Conservation (phyloP, 371 early-diverging fungal genomes). For the Mucor saturninus region DNA sequence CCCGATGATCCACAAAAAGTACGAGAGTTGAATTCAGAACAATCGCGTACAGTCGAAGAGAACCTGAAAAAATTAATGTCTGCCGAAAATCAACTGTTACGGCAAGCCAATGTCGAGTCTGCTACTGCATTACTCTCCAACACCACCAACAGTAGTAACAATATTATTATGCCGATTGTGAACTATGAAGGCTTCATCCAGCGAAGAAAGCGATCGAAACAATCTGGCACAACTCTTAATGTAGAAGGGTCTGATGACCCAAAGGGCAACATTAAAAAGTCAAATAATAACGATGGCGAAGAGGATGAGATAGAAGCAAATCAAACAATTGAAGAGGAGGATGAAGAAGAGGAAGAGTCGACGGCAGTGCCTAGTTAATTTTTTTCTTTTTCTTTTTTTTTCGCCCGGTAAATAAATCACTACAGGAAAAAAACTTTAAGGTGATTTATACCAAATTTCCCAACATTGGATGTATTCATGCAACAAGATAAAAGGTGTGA, state of each 20-base stretch:
- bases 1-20: conserved; percentile 67
- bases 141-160: conserved; percentile 3
- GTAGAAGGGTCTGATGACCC: conserved; percentile 28
- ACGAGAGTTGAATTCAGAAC: conserved; percentile 63
- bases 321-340: neutral
- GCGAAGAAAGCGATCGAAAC: conserved; percentile 46
- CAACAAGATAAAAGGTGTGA: too few relatives aligned
- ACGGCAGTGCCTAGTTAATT: too few relatives aligned
- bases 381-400: too few relatives aligned
- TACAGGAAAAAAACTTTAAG: too few relatives aligned
- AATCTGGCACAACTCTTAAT: conserved; percentile 30
- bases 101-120: conserved; percentile 22
- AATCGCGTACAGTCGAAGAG: conserved; percentile 67
- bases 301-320: conserved; percentile 3
- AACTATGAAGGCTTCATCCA: conserved; percentile 59
- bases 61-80: conserved; percentile 65
- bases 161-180: conserved; percentile 51
- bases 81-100: conserved; percentile 56
- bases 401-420: too few relatives aligned
- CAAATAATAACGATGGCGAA: conserved; percentile 6
- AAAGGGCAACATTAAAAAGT: conserved; percentile 5
- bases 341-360: neutral
- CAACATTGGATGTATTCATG: too few relatives aligned
- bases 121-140: conserved; percentile 8
- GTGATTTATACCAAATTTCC: too few relatives aligned